phyloP scores from a whole-genome alignment of 2,329 filamentous ascomycete genomes.

The Phaeosphaeria sp. region DNA sequence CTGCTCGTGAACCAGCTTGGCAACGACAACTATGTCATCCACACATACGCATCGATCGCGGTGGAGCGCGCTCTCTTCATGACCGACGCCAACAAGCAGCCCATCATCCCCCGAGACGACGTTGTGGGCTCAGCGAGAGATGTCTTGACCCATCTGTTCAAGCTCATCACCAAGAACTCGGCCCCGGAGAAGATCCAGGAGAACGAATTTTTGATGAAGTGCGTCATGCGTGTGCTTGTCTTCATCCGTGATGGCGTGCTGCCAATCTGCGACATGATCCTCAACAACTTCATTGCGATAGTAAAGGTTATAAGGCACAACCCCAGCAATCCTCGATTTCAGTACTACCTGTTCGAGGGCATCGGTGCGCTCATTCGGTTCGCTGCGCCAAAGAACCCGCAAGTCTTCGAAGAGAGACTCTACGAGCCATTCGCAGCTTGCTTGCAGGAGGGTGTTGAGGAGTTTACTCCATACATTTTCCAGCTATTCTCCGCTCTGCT shows the following conservation, averaged over 20 bases:
- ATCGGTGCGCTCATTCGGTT: constrained; percentile 86
- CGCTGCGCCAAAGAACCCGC: constrained; percentile 71
- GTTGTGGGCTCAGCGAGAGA: constrained; percentile 85
- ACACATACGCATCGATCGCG: constrained; percentile 95
- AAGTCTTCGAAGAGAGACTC: constrained; percentile 78
- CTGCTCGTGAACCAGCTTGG: constrained; percentile 90
- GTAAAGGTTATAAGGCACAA: constrained; percentile 92
- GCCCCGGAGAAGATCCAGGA: constrained; percentile 94
- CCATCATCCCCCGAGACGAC: constrained; percentile 79
- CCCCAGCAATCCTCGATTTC: constrained; percentile 96
- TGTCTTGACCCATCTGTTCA: constrained; percentile 87
- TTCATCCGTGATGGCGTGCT: constrained; percentile 85
- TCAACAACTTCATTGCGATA: constrained; percentile 85
- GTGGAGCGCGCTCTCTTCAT: constrained; percentile 93
- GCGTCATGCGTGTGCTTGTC: constrained; percentile 95
- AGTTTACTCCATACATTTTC: constrained; percentile 97
- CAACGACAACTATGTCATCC: constrained; percentile 92
- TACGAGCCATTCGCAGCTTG: constrained; percentile 85
- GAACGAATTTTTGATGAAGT: constrained; percentile 98
- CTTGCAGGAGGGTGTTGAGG: constrained; percentile 81
- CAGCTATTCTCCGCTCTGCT: constrained; percentile 91
- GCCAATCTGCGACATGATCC: constrained; percentile 76
- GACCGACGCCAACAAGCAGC: constrained; percentile 74
- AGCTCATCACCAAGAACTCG: constrained; percentile 83
- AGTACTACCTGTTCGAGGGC: constrained; percentile 98